phyloP scores from a whole-genome alignment of 2,329 filamentous ascomycete genomes.

The Talaromyces funiculosus region DNA sequence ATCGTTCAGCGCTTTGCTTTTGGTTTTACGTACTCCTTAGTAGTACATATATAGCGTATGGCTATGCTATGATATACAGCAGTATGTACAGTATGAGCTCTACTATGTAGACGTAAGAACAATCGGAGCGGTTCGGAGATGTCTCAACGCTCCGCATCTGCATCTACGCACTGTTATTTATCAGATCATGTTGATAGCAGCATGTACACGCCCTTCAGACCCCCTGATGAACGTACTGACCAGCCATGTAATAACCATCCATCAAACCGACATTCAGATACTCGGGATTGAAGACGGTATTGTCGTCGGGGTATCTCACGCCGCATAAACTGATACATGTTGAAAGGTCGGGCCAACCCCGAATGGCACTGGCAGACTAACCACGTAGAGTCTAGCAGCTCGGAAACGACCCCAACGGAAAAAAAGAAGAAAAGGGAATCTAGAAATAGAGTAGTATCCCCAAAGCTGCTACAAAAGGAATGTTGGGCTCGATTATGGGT shows the following conservation, averaged over 20 bases:
- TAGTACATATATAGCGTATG: neutral
- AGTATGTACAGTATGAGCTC: neutral
- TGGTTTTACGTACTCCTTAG: neutral
- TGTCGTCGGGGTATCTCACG: neutral
- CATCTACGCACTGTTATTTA: neutral
- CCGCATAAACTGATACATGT: neutral
- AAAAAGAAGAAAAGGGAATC: neutral
- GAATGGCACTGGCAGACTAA: neutral
- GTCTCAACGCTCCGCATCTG: neutral
- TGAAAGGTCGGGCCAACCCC: neutral
- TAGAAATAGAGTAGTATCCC: neutral
- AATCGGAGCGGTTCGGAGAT: neutral
- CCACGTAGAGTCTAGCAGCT: neutral
- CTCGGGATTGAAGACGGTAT: neutral
- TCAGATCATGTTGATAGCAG: neutral
- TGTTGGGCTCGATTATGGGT: neutral
- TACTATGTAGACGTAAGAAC: constrained; percentile 6
- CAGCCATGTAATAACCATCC: neutral
- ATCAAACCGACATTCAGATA: neutral
- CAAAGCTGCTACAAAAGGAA: neutral
- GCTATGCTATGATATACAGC: neutral
- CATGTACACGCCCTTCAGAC: neutral
- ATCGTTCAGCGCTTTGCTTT: too few relatives aligned
- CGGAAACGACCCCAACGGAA: neutral
- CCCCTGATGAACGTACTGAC: neutral